Evolutionary conservation across 2,329 filamentous ascomycete genomes (phyloP), one percentile per base, ranked within the genome.

Genomic region (Fusarium sp.): DNA sequence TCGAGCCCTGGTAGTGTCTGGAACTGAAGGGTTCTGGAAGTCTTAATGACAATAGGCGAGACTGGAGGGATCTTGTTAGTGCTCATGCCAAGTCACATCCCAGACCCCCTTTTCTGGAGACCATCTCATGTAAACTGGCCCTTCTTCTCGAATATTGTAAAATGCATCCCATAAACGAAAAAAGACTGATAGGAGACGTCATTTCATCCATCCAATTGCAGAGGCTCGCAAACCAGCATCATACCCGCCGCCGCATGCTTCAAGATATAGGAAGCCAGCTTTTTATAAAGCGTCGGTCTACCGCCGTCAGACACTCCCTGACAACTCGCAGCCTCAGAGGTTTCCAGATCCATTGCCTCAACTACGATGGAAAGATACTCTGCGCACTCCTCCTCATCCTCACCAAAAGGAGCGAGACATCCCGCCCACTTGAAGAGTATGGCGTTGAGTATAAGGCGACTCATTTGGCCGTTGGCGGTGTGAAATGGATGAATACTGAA

Each of bases 401-500:
- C 26, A 18, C 41, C 60, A 39, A 63, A 60, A 22, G 41, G 22
- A 1, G 45, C 42, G 5, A 63, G 17, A 17, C 32, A 39, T 8
- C 44, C 35, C 0, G 50, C 56, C 22, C 61, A 82, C 41, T 80
- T 81, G 14, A 82, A n/a, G 2, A 83, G 73, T 3, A 83, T 47
- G 3, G 76, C 69, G 56, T 83, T 84, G 0, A 83, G 58, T 8
- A 83, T 59, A 7, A 84, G 73, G 1, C 81, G 76, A 36, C 78
- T 81, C 35, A 77, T 72, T 7, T 80, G 74, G 1, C 81, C 82
- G 35, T 84, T 84, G 3, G 81, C 81, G 39, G 82, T 81, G 7
- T 70, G 64, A 30, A 83, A 84, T 3, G 81, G 82, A 20, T 83
- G 80, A 14, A 83, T 82, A 22, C 72, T 78, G 41, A 81, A 76